Base-by-base conservation (phyloP, 2,329 filamentous ascomycete species). In the Alternaria atra region DNA sequence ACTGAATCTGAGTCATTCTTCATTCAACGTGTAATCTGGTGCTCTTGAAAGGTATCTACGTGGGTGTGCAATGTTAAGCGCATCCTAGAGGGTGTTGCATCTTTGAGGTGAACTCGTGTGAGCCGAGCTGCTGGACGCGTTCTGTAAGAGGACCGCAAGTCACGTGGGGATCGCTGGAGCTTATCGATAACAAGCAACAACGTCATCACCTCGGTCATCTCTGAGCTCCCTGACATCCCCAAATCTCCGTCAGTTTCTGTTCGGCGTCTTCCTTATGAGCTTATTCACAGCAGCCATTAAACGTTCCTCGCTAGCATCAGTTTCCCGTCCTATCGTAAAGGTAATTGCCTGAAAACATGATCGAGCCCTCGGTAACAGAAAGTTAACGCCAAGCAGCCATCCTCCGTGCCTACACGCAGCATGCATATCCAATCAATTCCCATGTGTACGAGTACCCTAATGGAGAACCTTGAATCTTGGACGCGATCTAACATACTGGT, bases 351-450 rank as follows among this genome's bases (percentile, higher is more conserved):
- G 17, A 25, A n/a, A 20, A 32, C 20, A n/a, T 27, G 20, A 6
- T 13, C 10, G 30, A 25, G 7, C 7, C 20, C n/a, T 37, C 30
- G 17, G 23, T 13, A 23, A 30, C 71, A 23, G 20, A 15, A 15
- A 50, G 15, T 50, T 77, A 67, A 78, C 52, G 54, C 60, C 42
- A 50, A 63, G 58, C 54, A 79, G 77, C 69, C 71, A 62, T 52
- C 53, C 29, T 47, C 43, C 9, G 51, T 66, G 43, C 58, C 64
- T 30, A 55, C 71, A 65, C 85, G 85, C 81, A 81, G 82, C 68
- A 95, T 95, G 92, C 91, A 94, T 87, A 90, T 94, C 82, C 87
- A 92, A 80, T 91, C 91, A 69, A 94, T 95, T 80, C 91, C 91
- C 58, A 94, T 95, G 91, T 94, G 92, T 93, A 87, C 83, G 63